Percentiles rank a stretch among this genome's conserved stretches.
These are phyloP conservation scores for Suhomyces xylopsoci DNA, from an alignment of 805 yeast species.

Conservation along the genomic window DNA sequence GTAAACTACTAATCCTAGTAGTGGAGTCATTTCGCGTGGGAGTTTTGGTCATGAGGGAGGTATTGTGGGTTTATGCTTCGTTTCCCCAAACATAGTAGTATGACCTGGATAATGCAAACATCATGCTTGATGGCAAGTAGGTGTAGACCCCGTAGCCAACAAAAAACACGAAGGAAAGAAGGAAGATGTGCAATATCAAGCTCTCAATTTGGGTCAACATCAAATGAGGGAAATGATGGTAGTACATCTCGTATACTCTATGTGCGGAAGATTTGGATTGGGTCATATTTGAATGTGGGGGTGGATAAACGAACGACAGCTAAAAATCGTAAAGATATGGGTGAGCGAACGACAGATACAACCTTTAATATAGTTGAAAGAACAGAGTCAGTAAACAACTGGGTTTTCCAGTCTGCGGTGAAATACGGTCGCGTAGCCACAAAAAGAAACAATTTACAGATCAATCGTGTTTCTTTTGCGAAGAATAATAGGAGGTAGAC, in stretches of 20 bases:
- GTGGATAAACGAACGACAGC: not conserved
- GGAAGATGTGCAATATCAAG: conserved; percentile 17
- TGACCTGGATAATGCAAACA: conserved; percentile 27
- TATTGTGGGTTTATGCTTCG: conserved; percentile 4
- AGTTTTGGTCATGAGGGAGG: not conserved
- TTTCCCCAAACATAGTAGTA: conserved; percentile 37
- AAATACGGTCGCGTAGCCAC: not conserved
- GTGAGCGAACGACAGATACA: not conserved
- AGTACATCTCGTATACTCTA: conserved; percentile 25
- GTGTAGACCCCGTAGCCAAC: conserved; percentile 28
- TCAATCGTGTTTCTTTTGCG: not conserved
- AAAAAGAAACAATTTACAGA: not conserved
- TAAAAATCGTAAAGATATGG: not conserved
- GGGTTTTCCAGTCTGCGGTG: not conserved
- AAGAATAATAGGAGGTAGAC: not conserved
- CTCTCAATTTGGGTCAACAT: conserved; percentile 49
- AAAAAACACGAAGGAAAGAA: conserved; percentile 21
- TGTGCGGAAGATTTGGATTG: not conserved
- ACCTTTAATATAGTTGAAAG: not conserved
- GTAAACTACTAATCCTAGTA: not conserved
- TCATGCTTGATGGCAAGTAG: conserved; percentile 25
- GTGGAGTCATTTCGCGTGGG: not conserved
- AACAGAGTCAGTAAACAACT: not conserved
- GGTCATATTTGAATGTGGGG: not conserved
- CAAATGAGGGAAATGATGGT: conserved; percentile 45